These are phyloP conservation scores for Xylariales sp. DNA, from an alignment of 2,329 filamentous ascomycete species.

Conservation along the genomic window DNA sequence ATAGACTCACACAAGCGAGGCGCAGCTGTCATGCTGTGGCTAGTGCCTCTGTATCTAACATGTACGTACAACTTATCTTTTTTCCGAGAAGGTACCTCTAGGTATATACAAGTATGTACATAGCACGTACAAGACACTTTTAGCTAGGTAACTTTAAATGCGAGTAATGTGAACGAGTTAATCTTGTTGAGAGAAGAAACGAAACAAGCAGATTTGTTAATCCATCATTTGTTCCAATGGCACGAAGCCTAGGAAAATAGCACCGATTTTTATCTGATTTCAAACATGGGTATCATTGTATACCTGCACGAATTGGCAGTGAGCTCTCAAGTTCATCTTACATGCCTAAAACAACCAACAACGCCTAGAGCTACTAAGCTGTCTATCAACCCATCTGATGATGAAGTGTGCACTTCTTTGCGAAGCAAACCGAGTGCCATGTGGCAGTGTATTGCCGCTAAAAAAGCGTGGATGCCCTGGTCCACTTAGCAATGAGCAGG, in stretches of 20 bases:
- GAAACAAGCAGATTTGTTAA: neutral
- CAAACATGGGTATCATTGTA: constrained; percentile 23
- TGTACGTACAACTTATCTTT: too few species aligned
- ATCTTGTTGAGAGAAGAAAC: too few species aligned
- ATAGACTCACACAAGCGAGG: neutral
- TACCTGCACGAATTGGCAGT: neutral
- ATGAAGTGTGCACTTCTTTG: neutral
- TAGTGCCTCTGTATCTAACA: neutral
- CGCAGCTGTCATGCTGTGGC: neutral
- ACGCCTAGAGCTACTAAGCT: constrained; percentile 5
- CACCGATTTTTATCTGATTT: neutral
- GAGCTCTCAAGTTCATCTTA: constrained; percentile 4
- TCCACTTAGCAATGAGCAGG: neutral
- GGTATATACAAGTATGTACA: too few species aligned
- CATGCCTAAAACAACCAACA: neutral
- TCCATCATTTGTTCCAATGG: neutral
- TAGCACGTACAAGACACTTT: neutral
- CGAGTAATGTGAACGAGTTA: neutral
- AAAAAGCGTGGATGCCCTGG: neutral
- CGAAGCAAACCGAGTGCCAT: neutral
- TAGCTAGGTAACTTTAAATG: neutral
- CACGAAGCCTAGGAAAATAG: neutral
- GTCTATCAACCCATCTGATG: neutral
- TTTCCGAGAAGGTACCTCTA: neutral
- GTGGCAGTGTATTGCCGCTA: neutral